Base-by-base conservation (phyloP, 1,284 basidiomycete genomes). In the Leccinum pachyderme region DNA sequence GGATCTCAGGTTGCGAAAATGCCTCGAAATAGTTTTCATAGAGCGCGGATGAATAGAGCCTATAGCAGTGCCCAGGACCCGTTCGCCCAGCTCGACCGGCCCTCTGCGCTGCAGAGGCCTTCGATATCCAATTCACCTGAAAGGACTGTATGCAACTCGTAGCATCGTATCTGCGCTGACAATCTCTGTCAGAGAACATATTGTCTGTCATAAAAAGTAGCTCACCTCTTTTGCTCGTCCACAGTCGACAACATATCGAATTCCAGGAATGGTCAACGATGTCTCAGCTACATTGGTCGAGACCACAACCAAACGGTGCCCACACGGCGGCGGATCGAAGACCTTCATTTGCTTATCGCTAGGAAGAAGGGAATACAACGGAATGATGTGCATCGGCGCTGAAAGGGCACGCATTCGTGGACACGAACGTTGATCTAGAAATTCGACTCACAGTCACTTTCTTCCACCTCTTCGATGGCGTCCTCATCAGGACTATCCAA, bases 241-340 rank as follows among this genome's bases (percentile, higher is more conserved):
- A 45, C 91, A 87, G 68, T 99, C 97, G 37, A 99, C 88, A 28
- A 99, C 97, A 72, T 95, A 99, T 49, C 97, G 86, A 65, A 99
- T 98, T 55, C 95, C 95, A 63, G 98, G 97, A 57, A 99, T 97
- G 0, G 95, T 98, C 15, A 99, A 75, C 5, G 97, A 99, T 0
- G 97, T 99, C 74, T 99, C 97, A 6, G 97, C 97, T 58, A 99
- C 95, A 70, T 99, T 99, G 5, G 97, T 99, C 1, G 97, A 91
- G 0, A 99, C 93, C 41, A 99, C 92, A 46, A 96, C 93, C 64
- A 99, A 89, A 51, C 97, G 84, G 56, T 86, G 80, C 18, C 94
- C 95, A 59, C 91, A 82, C 0, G 89, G 81, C 0, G 96, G 93
- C 0, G 93, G 81, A 64, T 93, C 83, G 72, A 99, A 99, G 57